These are phyloP conservation scores for Uromyces viciae-fabae DNA, from an alignment of 1,284 basidiomycete genomes.

Conservation along the genomic window DNA sequence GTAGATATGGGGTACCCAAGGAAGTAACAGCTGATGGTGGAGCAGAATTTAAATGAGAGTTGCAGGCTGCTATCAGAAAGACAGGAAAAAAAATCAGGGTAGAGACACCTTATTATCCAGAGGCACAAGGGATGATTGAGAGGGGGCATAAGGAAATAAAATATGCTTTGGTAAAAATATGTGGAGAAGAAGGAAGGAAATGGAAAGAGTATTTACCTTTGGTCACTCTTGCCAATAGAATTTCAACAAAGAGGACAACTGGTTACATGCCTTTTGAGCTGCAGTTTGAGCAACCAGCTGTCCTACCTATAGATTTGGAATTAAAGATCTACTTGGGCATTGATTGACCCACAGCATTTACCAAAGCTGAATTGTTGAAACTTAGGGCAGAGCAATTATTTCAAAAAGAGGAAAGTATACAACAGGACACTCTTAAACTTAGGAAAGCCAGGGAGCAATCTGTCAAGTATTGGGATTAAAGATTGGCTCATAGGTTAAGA, in stretches of 20 bases:
- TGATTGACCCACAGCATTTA: neutral
- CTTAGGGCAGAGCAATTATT: neutral
- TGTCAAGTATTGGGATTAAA: too few species aligned
- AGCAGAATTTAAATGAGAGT: slow-evolving; percentile 15
- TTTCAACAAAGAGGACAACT: slow-evolving; percentile 19
- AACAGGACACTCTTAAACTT: neutral
- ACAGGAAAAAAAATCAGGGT: slow-evolving; percentile 2
- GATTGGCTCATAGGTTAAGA: too few species aligned
- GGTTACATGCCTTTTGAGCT: slow-evolving; percentile 17
- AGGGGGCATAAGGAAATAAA: slow-evolving; percentile 35
- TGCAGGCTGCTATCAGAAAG: neutral
- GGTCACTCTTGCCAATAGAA: slow-evolving; percentile 12
- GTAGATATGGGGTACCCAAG: slow-evolving; percentile 26
- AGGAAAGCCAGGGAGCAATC: neutral
- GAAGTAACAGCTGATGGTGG: slow-evolving; percentile 22
- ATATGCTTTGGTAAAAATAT: slow-evolving; percentile 19
- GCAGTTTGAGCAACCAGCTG: slow-evolving; percentile 24
- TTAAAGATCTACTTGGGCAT: neutral
- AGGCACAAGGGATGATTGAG: slow-evolving; percentile 31
- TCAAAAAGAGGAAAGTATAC: slow-evolving; percentile 6
- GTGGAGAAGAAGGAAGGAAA: neutral
- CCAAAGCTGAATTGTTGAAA: neutral
- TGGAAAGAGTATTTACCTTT: slow-evolving; percentile 29
- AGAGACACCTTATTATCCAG: slow-evolving; percentile 11
- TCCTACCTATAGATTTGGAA: slow-evolving; percentile 15